Evolutionary conservation across 176 grass and related monocot species (phyloP), one percentile per base, ranked within the genome.

Genomic region (Aegilops umbellulata): DNA sequence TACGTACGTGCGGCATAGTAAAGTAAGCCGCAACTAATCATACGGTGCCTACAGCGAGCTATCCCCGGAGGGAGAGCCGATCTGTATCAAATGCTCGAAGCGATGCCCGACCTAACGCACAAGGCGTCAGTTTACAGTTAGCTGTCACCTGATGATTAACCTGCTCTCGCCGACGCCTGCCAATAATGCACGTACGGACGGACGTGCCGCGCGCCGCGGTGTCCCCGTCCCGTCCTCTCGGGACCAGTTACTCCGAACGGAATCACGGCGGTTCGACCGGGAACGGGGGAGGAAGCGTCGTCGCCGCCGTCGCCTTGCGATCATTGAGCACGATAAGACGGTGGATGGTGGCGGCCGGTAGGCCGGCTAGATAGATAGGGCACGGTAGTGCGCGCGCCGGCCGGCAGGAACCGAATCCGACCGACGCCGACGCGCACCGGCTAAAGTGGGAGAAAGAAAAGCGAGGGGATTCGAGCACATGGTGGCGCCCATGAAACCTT

Each of bases 121-220:
- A 9, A 8, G 41, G 2, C n/a, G 69, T 73, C 34, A 4, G 70
- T 74, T 74, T 74, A 44, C 70, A 46, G 70, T 74, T 74, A 46
- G 70, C 39, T 46, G 70, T 74, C 70, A 17, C 71, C 71, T 74
- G 71, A 74, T 74, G 41, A 74, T 47, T 74, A 74, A 27, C 41
- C 14, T 27, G 4, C 23, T 46, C 35, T 39, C 12, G 20, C 10
- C 22, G 36, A 5, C 10, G 8, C 71, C 44, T n/a, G 71, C 25
- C 14, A 74, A 74, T 74, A 74, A 74, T 74, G 71, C 71, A 17
- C 41, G 71, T 74, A 74, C 71, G 71, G 71, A 74, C 71, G 71
- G 71, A 27, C 71, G 25, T 25, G 44, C 25, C 71, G 11, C n/a
- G 39, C 39, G 32, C 32, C 34, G 2, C 39, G n/a, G 38, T 25